Base-by-base conservation (phyloP, 441 rosid species). In the Populus hybrid region DNA sequence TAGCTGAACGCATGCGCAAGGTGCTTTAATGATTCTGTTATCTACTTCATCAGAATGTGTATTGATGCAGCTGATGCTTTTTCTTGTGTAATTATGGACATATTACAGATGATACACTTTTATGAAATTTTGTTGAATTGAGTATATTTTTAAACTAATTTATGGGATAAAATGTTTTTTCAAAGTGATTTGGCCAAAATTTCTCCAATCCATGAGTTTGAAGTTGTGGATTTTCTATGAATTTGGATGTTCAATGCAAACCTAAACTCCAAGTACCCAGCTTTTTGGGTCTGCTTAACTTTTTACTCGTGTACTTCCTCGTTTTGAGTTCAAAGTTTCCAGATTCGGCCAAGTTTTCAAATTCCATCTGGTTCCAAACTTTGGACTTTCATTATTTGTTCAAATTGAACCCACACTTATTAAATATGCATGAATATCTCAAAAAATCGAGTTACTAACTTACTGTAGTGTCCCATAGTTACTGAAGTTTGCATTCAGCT, bases 1-100 rank as follows among this genome's bases (percentile, higher is more conserved):
- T 96, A 78, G 99, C 98, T 76, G 98, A 96, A 80, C 96, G 98
- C 79, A 96, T 96, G 98, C 98, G 98, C 83, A 94, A 93, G 98
- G 98, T 76, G 63, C 73, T 74, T 28, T 76, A 31, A 72, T 75
- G 53, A 73, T 63, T 67, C 71, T 20, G 9, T 72, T 35, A 63
- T 75, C 70, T 24, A 16, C 50, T 31, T 7, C 5, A 14, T 63
- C 53, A 3, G 12, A 35, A 18, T 45, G 6, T 59, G 20, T 33
- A 29, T 59, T 2, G 63, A 4, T 75, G 65, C 56, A 35, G 9
- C 16, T 38, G 12, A 14, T 9, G 3, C 28, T 53, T 63, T 61
- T 74, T 2, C 45, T 28, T 71, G n/a, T 50, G 40, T 56, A 33
- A 26, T 72, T 69, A 36, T 68, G 10, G 35, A 21, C 20, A 71